Percentiles rank a stretch among this genome's conserved stretches.
Evolutionary conservation across 2,329 filamentous ascomycete genomes (phyloP).

Genomic region (Hypoxylon rubiginosum): DNA sequence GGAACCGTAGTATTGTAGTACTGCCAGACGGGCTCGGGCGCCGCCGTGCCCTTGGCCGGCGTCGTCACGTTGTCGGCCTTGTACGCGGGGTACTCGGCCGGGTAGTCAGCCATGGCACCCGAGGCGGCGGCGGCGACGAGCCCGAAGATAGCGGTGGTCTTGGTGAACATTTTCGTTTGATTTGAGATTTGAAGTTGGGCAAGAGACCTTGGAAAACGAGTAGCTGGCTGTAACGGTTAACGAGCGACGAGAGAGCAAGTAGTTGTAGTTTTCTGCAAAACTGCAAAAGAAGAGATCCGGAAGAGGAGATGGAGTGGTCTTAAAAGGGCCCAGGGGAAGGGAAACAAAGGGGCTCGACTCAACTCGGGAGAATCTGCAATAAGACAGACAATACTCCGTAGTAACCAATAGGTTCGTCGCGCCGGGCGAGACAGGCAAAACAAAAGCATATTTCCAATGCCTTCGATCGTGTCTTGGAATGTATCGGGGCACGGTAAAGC

Average conservation of each 20-base stretch:
- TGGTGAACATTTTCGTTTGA: constrained; percentile 51
- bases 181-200: constrained; percentile 8
- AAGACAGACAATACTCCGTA: constrained; percentile 49
- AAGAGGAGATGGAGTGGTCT: constrained; percentile 40
- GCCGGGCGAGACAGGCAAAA: constrained; percentile 43
- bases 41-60: constrained; percentile 15
- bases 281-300: background rate
- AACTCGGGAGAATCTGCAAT: constrained; percentile 48
- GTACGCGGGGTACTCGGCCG: constrained; percentile 14
- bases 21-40: constrained; percentile 37
- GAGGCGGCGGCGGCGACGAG: constrained; percentile 42
- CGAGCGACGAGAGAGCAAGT: constrained; percentile 38
- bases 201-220: constrained; percentile 27
- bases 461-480: constrained; percentile 48
- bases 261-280: constrained; percentile 4
- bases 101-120: constrained; percentile 44
- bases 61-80: constrained; percentile 7
- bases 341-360: constrained; percentile 33
- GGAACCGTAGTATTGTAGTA: constrained; percentile 49
- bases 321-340: constrained; percentile 38
- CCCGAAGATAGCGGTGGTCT: constrained; percentile 44
- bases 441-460: constrained; percentile 40
- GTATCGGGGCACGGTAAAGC: constrained; percentile 27
- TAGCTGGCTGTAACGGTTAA: constrained; percentile 31
- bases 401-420: constrained; percentile 41